Conservation (phyloP, 164 flowering plant genomes). For the Buxus sempervirens region DNA sequence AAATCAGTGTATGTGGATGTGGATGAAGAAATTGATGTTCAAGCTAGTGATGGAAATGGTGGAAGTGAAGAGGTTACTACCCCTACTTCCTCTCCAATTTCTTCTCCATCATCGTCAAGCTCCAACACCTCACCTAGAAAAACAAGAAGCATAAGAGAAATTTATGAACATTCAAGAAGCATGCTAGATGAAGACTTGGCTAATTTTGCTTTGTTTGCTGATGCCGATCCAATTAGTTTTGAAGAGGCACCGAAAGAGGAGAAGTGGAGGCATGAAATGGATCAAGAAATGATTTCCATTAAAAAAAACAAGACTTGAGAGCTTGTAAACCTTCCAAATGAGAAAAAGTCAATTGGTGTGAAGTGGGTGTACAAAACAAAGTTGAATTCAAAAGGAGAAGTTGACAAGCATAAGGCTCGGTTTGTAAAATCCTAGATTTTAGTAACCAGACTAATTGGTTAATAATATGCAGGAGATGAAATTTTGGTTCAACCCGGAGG, state of each 20-base stretch:
- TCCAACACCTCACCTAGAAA: background rate
- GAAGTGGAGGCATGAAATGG: slow-evolving; percentile 5
- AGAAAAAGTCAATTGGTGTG: background rate
- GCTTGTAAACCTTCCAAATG: background rate
- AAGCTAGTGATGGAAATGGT: no score
- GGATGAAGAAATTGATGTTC: no score
- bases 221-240: background rate
- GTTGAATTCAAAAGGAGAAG: background rate
- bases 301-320: slow-evolving; percentile 6
- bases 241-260: background rate
- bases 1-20: no score
- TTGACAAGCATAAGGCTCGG: background rate
- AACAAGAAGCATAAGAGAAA: background rate
- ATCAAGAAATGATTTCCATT: slow-evolving; percentile 4
- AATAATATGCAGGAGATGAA: no score
- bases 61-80: no score
- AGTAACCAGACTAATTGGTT: no score
- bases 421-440: no score
- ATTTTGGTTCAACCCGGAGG: no score
- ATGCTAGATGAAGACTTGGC: background rate
- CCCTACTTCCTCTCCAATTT: background rate
- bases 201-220: background rate
- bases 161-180: background rate
- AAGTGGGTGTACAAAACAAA: background rate
- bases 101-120: background rate